A percentile compares a stretch with the other conserved stretches of the same genome.
These are phyloP conservation scores for Ceratocystis destructans DNA, from an alignment of 2,329 filamentous ascomycete genomes.

Conservation along the genomic window DNA sequence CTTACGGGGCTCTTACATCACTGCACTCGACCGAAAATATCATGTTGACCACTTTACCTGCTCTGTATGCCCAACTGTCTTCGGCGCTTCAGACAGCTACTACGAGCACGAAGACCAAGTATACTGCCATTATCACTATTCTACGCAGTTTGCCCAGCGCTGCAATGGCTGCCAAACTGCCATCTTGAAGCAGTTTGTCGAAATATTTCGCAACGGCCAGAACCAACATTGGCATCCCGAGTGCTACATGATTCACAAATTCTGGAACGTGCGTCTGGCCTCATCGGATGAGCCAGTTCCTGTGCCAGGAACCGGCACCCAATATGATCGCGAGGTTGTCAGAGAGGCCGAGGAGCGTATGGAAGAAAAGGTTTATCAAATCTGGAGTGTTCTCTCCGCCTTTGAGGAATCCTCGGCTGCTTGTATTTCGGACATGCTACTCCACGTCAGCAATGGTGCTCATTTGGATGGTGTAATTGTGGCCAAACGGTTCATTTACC, in stretches of 20 bases:
- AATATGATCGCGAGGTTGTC: slow-evolving; percentile 52
- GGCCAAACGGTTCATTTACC: slow-evolving; percentile 89
- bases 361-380: slow-evolving; percentile 94
- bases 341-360: slow-evolving; percentile 81
- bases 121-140: slow-evolving; percentile 98
- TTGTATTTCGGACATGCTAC: slow-evolving; percentile 96
- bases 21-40: slow-evolving; percentile 92
- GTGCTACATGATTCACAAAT: slow-evolving; percentile 99
- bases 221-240: slow-evolving; percentile 99
- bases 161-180: slow-evolving; percentile 96
- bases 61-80: slow-evolving; percentile 92
- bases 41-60: slow-evolving; percentile 99
- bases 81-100: slow-evolving; percentile 95
- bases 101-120: slow-evolving; percentile 95
- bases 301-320: slow-evolving; percentile 20
- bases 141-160: slow-evolving; percentile 86
- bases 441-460: slow-evolving; percentile 94
- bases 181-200: slow-evolving; percentile 96
- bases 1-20: slow-evolving; percentile 92
- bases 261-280: slow-evolving; percentile 84
- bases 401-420: slow-evolving; percentile 97
- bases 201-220: slow-evolving; percentile 94
- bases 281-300: slow-evolving; percentile 16
- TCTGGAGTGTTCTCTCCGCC: slow-evolving; percentile 93
- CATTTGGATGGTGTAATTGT: slow-evolving; percentile 92